Evolutionary conservation across 2,329 filamentous ascomycete species (phyloP), one percentile per base, ranked within the genome.

Genomic region (Ophiostoma quercus): DNA sequence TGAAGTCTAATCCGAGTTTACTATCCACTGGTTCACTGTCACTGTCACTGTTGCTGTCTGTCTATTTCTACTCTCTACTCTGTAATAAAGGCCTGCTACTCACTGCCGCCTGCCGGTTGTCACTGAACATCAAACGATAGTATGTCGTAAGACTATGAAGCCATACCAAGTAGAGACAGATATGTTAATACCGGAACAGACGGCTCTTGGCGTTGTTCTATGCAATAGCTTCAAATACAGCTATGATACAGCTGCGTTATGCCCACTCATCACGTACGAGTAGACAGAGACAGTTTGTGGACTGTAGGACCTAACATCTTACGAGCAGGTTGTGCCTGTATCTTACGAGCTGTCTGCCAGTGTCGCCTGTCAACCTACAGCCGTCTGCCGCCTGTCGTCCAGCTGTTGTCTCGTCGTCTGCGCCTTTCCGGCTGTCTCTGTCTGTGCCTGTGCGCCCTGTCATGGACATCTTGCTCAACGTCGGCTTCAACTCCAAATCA

Each of bases 381-480:
- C 4, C 5, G 34, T 34, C 34, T 34, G 34, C 39, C 9, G 39
- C 39, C 39, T 19, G 43, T 47, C 43, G 43, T 11, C 41, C 11
- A n/a, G 19, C 7, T 54, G 47, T 19, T 5, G 47, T 22, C 47
- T 16, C n/a, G 19, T 22, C 47, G 34, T 34, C 34, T 34, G 34
- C 16, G 41, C 16, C 47, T 22, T 12, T 57, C 51, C 14, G 25
- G 11, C 57, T 60, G 22, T 51, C 66, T 39, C 51, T 57, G 51
- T 12, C 51, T 57, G 51, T 66, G 32, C 34, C 22, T 65, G 32
- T 65, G 8, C 62, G 39, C 62, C 34, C 34, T 37, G 62, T 39
- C 54, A 60, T 60, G 54, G 54, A 60, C 54, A 60, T 60, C 12
- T 14, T 60, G 54, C 54, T 32, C 54, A 6, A 14, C 51, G n/a